phyloP scores from a whole-genome alignment of 1,139 yeast genomes.

The Wickerhamiella pararugosa region DNA sequence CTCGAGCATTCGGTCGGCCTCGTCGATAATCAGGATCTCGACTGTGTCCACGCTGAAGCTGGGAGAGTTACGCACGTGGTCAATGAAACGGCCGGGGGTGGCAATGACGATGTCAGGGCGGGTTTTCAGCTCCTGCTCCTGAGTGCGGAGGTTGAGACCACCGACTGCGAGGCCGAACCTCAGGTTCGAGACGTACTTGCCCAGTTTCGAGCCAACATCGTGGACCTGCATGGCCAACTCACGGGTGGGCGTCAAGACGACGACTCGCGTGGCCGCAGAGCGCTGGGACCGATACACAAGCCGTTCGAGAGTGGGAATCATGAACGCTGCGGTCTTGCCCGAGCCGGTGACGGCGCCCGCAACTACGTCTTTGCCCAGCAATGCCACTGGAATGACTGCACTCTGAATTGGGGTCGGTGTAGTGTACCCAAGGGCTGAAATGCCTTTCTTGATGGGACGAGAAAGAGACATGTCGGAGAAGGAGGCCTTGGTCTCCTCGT shows the following conservation, averaged over 20 bases:
- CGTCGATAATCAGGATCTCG: slow-evolving; percentile 87
- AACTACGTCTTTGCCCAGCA: slow-evolving; percentile 83
- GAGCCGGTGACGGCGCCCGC: slow-evolving; percentile 99
- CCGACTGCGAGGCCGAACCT: slow-evolving; percentile 92
- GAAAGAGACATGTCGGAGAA: slow-evolving; percentile 73
- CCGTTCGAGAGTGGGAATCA: slow-evolving; percentile 92
- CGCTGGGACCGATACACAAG: slow-evolving; percentile 75
- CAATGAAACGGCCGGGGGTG: slow-evolving; percentile 93
- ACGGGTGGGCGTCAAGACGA: slow-evolving; percentile 89
- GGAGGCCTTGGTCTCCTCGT: slow-evolving; percentile 36
- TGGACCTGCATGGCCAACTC: slow-evolving; percentile 93
- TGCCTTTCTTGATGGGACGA: slow-evolving; percentile 76
- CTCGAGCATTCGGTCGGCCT: slow-evolving; percentile 98
- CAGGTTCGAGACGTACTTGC: slow-evolving; percentile 57
- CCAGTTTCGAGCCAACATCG: slow-evolving; percentile 81
- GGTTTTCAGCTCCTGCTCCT: slow-evolving; percentile 79
- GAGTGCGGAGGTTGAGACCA: slow-evolving; percentile 87
- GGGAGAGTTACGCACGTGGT: slow-evolving; percentile 89
- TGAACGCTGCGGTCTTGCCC: slow-evolving; percentile 97
- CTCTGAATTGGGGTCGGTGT: slow-evolving; percentile 90
- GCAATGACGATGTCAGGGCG: slow-evolving; percentile 96
- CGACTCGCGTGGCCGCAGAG: slow-evolving; percentile 74
- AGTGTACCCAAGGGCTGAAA: slow-evolving; percentile 63
- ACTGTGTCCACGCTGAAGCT: slow-evolving; percentile 81
- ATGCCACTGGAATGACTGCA: slow-evolving; percentile 83